Evolutionary conservation across 2,329 filamentous ascomycete genomes (phyloP).

Genomic region (Phialocephala subalpina): DNA sequence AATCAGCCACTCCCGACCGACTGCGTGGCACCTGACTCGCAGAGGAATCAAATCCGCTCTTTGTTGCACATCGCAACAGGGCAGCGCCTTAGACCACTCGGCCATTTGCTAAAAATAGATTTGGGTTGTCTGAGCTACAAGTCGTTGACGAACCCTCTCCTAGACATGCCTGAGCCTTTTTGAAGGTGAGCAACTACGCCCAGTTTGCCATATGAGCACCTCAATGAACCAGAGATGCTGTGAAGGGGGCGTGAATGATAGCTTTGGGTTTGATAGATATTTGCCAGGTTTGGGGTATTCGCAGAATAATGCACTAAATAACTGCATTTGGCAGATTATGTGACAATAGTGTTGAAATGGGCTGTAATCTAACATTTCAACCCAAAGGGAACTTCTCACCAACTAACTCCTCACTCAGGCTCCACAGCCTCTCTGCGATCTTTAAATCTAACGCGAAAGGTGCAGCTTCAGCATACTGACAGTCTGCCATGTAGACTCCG

Average conservation of each 20-base stretch:
- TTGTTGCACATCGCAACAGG: background rate
- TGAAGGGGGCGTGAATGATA: no score
- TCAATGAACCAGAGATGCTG: no score
- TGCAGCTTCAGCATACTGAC: conserved; percentile 13
- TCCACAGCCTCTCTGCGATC: conserved; percentile 14
- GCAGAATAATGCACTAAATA: no score
- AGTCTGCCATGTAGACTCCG: conserved; percentile 18
- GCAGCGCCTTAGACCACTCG: background rate
- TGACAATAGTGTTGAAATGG: background rate
- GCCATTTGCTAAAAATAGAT: conserved; percentile 3
- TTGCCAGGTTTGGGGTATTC: no score
- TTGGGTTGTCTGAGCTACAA: background rate
- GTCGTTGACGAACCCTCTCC: no score
- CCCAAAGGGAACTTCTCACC: conserved; percentile 15
- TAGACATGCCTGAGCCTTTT: background rate
- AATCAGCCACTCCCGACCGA: no score
- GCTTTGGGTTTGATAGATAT: no score
- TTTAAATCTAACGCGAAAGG: conserved; percentile 7
- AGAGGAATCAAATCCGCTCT: background rate
- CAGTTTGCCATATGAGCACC: no score
- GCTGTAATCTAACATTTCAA: background rate
- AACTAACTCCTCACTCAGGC: conserved; percentile 17
- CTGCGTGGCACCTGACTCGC: conserved; percentile 5
- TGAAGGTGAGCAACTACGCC: background rate
- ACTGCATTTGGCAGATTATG: no score